Evolutionary conservation across 1,284 basidiomycete genomes (phyloP).

Genomic region (Ustilago xerochloae): DNA sequence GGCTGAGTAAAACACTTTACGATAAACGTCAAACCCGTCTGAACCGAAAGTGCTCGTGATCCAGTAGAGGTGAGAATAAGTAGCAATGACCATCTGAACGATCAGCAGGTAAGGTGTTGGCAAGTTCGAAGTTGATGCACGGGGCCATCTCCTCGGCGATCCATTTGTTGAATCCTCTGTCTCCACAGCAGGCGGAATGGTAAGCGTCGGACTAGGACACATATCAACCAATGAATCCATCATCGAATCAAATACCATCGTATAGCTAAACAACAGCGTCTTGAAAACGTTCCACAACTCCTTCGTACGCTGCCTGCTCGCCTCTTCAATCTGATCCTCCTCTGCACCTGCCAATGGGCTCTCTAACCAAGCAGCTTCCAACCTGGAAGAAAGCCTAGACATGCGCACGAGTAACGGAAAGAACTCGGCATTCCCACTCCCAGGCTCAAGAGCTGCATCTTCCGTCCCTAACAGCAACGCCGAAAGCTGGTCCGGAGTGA

Average conservation of each 20-base stretch:
- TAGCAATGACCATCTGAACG: conserved; percentile 48
- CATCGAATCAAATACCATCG: conserved; percentile 65
- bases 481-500: conserved; percentile 36
- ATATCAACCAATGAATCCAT: conserved; percentile 61
- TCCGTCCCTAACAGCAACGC: conserved; percentile 36
- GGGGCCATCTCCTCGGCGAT: conserved; percentile 42
- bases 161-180: conserved; percentile 8
- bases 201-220: conserved; percentile 60
- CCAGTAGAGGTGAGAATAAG: conserved; percentile 59
- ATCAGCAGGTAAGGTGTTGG: conserved; percentile 53
- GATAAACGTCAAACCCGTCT: conserved; percentile 63
- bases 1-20: conserved; percentile 63
- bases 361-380: conserved; percentile 38
- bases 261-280: conserved; percentile 61
- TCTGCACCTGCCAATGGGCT: conserved; percentile 37
- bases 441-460: conserved; percentile 15
- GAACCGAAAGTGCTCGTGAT: conserved; percentile 62
- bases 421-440: conserved; percentile 13
- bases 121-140: conserved; percentile 54
- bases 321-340: conserved; percentile 39
- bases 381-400: conserved; percentile 33
- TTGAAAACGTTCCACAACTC: conserved; percentile 63
- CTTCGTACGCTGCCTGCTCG: conserved; percentile 32
- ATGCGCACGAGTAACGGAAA: conserved; percentile 46
- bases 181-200: conserved; percentile 26